Conservation (phyloP, 768 basidiomycete species). For the Boletus vermiculosoides region DNA sequence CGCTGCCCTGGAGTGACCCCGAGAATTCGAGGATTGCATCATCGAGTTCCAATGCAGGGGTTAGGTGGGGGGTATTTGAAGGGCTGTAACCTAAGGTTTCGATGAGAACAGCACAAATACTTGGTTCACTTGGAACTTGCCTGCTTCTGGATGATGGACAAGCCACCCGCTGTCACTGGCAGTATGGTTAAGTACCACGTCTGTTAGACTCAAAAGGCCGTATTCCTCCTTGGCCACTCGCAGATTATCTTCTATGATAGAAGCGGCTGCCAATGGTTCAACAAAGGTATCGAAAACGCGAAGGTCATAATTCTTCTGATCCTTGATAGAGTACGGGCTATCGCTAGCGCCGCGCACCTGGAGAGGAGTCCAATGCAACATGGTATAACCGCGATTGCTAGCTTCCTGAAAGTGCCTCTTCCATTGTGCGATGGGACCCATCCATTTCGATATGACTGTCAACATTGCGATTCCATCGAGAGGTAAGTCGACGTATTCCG, state of each 20-base stretch:
- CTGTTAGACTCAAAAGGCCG: conserved; percentile 86
- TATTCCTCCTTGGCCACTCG: conserved; percentile 77
- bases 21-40: conserved; percentile 84
- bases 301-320: conserved; percentile 84
- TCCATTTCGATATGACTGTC: conserved; percentile 96
- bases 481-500: conserved; percentile 64
- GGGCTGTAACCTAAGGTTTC: conserved; percentile 74
- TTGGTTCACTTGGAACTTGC: conserved; percentile 40
- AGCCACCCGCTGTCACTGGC: conserved; percentile 94
- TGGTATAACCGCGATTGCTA: conserved; percentile 89
- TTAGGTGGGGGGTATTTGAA: conserved; percentile 85
- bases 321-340: conserved; percentile 91
- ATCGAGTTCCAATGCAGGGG: conserved; percentile 91
- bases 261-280: conserved; percentile 50
- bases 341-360: conserved; percentile 88
- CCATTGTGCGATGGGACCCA: conserved; percentile 85
- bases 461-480: conserved; percentile 87
- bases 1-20: conserved; percentile 54
- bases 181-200: conserved; percentile 97
- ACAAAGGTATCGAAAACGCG: conserved; percentile 54
- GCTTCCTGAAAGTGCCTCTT: conserved; percentile 77
- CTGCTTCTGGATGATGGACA: conserved; percentile 91
- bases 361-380: conserved; percentile 95
- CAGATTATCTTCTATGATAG: conserved; percentile 62
- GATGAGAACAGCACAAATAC: conserved; percentile 1